Percentiles rank a stretch among this genome's conserved stretches.
Conservation (phyloP, 1,284 basidiomycete species). For the Neonothopanus nambi region DNA sequence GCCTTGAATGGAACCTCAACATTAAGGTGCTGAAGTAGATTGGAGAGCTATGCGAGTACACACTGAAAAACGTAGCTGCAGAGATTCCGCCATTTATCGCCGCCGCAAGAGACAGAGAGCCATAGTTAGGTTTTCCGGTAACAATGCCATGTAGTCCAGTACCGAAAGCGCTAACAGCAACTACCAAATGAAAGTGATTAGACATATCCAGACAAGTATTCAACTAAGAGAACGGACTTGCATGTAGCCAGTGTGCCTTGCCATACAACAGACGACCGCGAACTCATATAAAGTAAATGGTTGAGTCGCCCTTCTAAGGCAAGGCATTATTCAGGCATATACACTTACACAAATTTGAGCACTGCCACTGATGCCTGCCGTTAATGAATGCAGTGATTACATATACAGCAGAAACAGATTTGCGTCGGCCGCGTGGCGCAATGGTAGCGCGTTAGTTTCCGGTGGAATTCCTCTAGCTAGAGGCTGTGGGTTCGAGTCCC, state of each 20-base stretch:
- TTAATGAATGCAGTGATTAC: neutral
- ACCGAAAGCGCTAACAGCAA: conserved; percentile 48
- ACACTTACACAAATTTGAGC: neutral
- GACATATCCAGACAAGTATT: conserved; percentile 26
- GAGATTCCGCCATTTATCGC: conserved; percentile 68
- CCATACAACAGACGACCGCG: conserved; percentile 38
- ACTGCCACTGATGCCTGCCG: neutral
- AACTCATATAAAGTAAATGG: conserved; percentile 8
- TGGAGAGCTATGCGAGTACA: conserved; percentile 25
- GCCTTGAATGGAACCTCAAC: conserved; percentile 39
- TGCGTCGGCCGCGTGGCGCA: neutral
- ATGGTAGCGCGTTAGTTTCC: conserved; percentile 4
- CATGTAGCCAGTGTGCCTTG: conserved; percentile 65
- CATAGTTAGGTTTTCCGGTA: conserved; percentile 42
- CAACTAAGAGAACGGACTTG: conserved; percentile 60
- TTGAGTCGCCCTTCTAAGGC: neutral
- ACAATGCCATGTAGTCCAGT: conserved; percentile 57
- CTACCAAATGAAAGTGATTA: conserved; percentile 30
- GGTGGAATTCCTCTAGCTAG: neutral
- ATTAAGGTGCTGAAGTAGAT: neutral
- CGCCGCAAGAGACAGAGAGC: conserved; percentile 47
- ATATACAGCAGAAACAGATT: neutral
- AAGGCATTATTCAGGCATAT: neutral
- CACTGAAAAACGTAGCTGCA: conserved; percentile 72
- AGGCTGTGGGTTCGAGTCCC: conserved; percentile 5